Evolutionary conservation across 2,329 filamentous ascomycete species (phyloP), one percentile per base, ranked within the genome.

Genomic region (Emmonsia crescens): DNA sequence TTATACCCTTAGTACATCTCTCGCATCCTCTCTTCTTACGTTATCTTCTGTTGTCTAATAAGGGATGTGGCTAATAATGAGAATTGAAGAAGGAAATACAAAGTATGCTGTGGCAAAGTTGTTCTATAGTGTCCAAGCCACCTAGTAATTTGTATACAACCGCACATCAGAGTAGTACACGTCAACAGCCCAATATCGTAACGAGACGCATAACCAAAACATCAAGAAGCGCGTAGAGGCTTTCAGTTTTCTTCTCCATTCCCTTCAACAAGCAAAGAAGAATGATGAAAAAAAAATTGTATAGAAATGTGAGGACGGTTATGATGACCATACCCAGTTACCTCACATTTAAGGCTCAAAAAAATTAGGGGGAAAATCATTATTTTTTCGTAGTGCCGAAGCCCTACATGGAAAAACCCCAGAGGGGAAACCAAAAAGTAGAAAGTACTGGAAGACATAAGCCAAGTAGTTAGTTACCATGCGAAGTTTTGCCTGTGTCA

Each of bases 281-380:
- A 44, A 62, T 64, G 60, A 62, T 64, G 62, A 62, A 62, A 64
- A 64, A 64, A 62, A 64, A 56, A 60, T n/a, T n/a, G 27, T 60
- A 46, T 19, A 29, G 1, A 21, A 46, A 9, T 21, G 10, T 21
- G 16, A 55, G 38, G 38, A 60, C 42, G 42, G 42, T 46, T 46
- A 46, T 46, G 42, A 46, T 2, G 19, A 46, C 12, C 42, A 46
- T 19, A 46, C 5, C 42, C 42, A 46, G 42, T 46, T 46, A n/a
- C 42, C 42, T 46, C 42, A 46, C 24, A 51, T 36, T 33, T 19
- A 2, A 38, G 36, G 21, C 14, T 21, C 21, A 21, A 29, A 56
- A 56, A 44, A 21, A 36, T 19, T 24, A 24, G 38, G 19, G 10
- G 5, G 42, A 19, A 16, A 19, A 46, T 16, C 48, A 51, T 51